A percentile compares a stretch with the other conserved stretches of the same genome.
phyloP scores from a whole-genome alignment of 148 eudicot species.

The Amaranthus cruentus region DNA sequence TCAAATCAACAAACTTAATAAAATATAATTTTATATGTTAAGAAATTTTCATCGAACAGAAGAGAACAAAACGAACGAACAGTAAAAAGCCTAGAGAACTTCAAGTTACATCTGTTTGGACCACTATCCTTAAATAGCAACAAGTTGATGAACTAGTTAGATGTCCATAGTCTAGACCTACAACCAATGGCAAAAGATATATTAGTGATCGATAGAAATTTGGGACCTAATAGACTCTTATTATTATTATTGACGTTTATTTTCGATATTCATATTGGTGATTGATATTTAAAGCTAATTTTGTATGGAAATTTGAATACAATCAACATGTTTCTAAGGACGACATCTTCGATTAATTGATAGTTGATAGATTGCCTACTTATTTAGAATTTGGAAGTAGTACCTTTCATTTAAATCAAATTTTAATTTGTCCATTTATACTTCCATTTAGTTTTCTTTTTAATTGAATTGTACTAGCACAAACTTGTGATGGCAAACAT shows the following conservation, averaged over 20 bases:
- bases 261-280: background rate
- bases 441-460: too few relatives aligned
- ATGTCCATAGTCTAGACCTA: background rate
- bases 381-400: too few relatives aligned
- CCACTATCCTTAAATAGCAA: constrained; percentile 15
- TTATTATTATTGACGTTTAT: background rate
- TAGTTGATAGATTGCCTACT: too few relatives aligned
- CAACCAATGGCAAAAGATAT: background rate
- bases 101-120: background rate
- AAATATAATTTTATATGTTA: too few relatives aligned
- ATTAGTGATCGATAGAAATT: background rate
- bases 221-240: background rate
- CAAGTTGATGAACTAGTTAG: background rate
- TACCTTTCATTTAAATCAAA: too few relatives aligned
- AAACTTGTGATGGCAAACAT: too few relatives aligned
- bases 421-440: too few relatives aligned
- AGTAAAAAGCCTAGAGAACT: background rate
- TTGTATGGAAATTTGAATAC: background rate
- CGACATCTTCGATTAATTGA: too few relatives aligned
- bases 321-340: background rate
- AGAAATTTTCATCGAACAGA: too few relatives aligned
- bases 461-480: too few relatives aligned
- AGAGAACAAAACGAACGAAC: too few relatives aligned
- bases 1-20: too few relatives aligned
- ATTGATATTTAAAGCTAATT: background rate